Evolutionary conservation across 495 filamentous ascomycete species (phyloP), one percentile per base, ranked within the genome.

Genomic region (Hyaloscypha bicolor): DNA sequence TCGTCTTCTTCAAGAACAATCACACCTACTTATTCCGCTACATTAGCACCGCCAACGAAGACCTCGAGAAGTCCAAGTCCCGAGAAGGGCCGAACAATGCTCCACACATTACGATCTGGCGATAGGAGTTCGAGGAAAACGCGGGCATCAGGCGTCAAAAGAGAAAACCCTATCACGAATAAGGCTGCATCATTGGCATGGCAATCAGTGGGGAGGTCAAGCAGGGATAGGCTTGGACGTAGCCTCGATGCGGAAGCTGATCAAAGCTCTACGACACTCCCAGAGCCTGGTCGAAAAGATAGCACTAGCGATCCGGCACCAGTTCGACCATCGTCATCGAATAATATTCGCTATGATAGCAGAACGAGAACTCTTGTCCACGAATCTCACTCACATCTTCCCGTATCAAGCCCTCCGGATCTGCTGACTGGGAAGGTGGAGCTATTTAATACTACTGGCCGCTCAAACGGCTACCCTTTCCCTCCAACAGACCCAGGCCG

Each of bases 151-250:
- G 37, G 70, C 33, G 70, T 67, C 72, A 70, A 55, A 35, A 67
- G 62, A 67, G 81, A 81, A 35, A 79, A 79, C 25, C 79, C 79
- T 0, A 81, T 81, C 3, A 92, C 93, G 33, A 93, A 91, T 52
- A 96, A 91, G 76, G 95, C 95, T 16, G 95, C 95, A 2, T 90
- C 91, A 2, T 77, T 96, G 42, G 94, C 94, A 21, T 99, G 94
- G 94, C 86, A 82, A 53, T 84, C 82, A 56, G 68, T 67, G 64
- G 74, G 59, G 72, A 68, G 61, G 32, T 35, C 37, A 51, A 35
- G 65, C 14, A 75, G 69, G 35, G 73, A 75, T 42, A 77, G 71
- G 30, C 75, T 78, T 11, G 74, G 78, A 3, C 69, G 70, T n/a
- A 75, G 78, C 12, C 74, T 73, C 31, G 79, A 79, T 42, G 69